Conservation (phyloP, 2,329 filamentous ascomycete genomes). For the Biscogniauxia marginata region DNA sequence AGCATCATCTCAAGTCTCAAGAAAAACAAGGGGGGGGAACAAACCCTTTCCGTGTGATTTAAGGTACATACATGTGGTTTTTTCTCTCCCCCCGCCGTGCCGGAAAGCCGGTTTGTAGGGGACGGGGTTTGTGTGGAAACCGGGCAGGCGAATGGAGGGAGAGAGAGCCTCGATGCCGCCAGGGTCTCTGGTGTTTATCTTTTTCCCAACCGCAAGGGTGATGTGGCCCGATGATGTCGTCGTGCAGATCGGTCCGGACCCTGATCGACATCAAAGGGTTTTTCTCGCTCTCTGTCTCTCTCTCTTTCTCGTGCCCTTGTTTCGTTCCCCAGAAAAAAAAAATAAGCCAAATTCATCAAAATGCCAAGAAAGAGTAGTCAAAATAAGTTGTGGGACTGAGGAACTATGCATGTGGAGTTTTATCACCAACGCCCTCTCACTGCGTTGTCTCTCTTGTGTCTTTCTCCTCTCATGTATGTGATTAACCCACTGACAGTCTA, state of each 20-base stretch:
- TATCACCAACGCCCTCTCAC: background rate
- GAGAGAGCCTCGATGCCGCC: background rate
- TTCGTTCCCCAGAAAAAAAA: background rate
- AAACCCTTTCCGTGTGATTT: too few relatives aligned
- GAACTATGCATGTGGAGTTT: background rate
- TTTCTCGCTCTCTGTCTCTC: background rate
- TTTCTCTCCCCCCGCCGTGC: background rate
- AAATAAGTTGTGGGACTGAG: background rate
- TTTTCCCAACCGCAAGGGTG: background rate
- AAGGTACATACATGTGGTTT: background rate
- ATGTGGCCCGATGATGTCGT: constrained; percentile 5
- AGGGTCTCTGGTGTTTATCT: background rate
- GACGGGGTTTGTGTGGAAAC: too few relatives aligned
- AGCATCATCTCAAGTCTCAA: too few relatives aligned
- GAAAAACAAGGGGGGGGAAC: too few relatives aligned
- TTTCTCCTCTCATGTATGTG: background rate
- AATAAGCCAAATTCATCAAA: background rate
- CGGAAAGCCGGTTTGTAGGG: background rate
- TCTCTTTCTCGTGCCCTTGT: background rate
- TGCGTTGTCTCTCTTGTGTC: background rate
- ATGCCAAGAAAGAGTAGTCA: background rate
- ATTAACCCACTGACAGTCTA: background rate
- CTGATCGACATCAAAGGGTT: constrained; percentile 2
- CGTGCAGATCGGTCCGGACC: constrained; percentile 4
- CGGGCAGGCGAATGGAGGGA: too few relatives aligned